phyloP scores from a whole-genome alignment of 2,329 filamentous ascomycete genomes.

The Ceratocystis cacaofunesta region DNA sequence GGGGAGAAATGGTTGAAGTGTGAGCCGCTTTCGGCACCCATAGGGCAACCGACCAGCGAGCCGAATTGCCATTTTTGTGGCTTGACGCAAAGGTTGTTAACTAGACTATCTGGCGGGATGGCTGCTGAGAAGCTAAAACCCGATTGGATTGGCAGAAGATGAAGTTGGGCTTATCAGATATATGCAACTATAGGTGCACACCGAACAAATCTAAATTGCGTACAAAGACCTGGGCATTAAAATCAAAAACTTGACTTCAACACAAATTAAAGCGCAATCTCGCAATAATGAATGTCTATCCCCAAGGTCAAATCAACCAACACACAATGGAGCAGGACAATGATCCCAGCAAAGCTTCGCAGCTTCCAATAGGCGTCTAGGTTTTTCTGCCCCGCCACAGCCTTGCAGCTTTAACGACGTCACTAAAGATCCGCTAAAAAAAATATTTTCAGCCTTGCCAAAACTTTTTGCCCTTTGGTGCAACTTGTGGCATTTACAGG shows the following conservation, averaged over 20 bases:
- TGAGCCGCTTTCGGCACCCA: constrained; percentile 6
- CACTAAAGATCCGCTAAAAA: constrained; percentile 14
- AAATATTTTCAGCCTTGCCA: constrained; percentile 13
- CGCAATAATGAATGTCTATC: neutral
- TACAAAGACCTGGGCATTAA: neutral
- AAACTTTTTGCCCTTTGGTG: constrained; percentile 6
- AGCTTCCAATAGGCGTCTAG: neutral
- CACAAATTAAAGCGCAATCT: neutral
- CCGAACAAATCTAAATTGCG: neutral
- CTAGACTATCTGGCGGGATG: neutral
- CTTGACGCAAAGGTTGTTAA: neutral
- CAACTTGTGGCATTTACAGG: neutral
- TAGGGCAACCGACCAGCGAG: constrained; percentile 4
- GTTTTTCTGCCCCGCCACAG: constrained; percentile 13
- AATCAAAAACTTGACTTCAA: neutral
- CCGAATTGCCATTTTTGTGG: constrained; percentile 8
- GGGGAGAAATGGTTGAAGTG: neutral
- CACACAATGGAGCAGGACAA: neutral
- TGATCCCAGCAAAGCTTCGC: neutral
- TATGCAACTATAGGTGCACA: neutral
- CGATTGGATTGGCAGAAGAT: neutral
- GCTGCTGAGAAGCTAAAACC: neutral
- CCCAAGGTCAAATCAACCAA: neutral
- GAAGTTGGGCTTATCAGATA: neutral
- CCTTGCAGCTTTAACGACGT: constrained; percentile 16